Evolutionary conservation across 1,284 basidiomycete species (phyloP).

Genomic region (Bondarzewia mesenterica): DNA sequence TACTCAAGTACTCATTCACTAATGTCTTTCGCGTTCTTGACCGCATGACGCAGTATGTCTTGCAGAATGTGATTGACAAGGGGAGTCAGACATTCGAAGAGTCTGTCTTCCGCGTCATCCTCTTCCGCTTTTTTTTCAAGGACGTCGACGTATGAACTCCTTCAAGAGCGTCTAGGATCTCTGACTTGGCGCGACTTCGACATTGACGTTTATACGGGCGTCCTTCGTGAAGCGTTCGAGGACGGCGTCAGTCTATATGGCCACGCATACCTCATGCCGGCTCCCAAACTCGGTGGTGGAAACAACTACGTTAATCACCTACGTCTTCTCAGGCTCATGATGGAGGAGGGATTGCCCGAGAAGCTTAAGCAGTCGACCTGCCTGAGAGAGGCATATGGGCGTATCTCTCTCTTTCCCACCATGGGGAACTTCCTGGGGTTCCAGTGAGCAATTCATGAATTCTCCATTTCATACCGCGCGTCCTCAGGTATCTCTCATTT

Average conservation of each 20-base stretch:
- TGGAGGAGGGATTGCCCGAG: conserved; percentile 26
- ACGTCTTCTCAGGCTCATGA: conserved; percentile 29
- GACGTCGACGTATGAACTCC: conserved; percentile 33
- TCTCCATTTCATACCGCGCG: conserved; percentile 16
- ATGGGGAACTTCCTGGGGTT: conserved; percentile 33
- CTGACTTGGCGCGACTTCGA: conserved; percentile 28
- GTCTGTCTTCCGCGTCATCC: conserved; percentile 32
- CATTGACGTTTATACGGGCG: conserved; percentile 24
- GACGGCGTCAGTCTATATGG: conserved; percentile 24
- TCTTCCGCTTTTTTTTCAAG: conserved; percentile 35
- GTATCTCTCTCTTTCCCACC: conserved; percentile 27
- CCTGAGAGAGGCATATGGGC: conserved; percentile 29
- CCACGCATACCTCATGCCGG: conserved; percentile 31
- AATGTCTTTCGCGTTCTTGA: conserved; percentile 37
- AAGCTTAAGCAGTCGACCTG: conserved; percentile 23
- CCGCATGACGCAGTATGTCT: conserved; percentile 32
- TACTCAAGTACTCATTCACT: conserved; percentile 28
- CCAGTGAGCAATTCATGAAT: conserved; percentile 25
- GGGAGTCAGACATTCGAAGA: conserved; percentile 29
- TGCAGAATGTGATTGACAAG: conserved; percentile 28
- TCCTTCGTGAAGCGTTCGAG: conserved; percentile 19
- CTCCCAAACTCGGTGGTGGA: conserved; percentile 26
- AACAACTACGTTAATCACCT: conserved; percentile 26
- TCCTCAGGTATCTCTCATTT: conserved; percentile 14
- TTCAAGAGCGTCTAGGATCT: conserved; percentile 24